phyloP scores from a whole-genome alignment of 768 basidiomycete species.

The Russula foetens region DNA sequence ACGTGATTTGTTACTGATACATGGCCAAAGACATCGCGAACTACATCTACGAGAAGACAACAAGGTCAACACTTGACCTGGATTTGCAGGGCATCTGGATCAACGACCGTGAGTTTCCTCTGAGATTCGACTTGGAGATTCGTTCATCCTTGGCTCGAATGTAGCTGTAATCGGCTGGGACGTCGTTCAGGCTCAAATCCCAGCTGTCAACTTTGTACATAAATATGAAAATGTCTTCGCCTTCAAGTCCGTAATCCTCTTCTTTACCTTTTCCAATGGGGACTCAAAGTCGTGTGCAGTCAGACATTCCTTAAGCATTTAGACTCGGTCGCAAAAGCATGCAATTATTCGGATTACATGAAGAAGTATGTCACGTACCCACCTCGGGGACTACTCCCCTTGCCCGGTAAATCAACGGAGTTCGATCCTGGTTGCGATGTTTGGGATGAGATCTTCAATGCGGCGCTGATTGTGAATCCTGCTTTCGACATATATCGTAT shows the following conservation, averaged over 20 bases:
- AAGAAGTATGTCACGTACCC: too few relatives aligned
- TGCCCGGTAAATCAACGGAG: constrained; percentile 58
- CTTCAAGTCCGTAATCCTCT: too few relatives aligned
- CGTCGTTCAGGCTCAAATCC: constrained; percentile 60
- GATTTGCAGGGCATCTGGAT: constrained; percentile 56
- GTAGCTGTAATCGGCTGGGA: constrained; percentile 51
- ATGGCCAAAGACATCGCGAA: too few relatives aligned
- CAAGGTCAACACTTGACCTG: constrained; percentile 36
- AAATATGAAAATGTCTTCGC: constrained; percentile 62
- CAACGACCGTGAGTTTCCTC: constrained; percentile 40
- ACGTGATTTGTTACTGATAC: too few relatives aligned
- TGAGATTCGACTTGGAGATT: not conserved
- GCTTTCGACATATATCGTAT: constrained; percentile 75
- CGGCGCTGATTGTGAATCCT: constrained; percentile 55
- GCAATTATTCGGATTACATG: constrained; percentile 57
- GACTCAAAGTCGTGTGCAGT: too few relatives aligned
- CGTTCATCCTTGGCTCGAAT: not conserved
- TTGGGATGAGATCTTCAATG: constrained; percentile 56
- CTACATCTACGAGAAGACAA: constrained; percentile 57
- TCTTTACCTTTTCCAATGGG: not conserved
- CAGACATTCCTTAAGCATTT: constrained; percentile 54
- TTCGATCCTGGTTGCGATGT: too few relatives aligned
- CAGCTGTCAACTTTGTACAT: constrained; percentile 66
- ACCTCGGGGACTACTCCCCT: constrained; percentile 56
- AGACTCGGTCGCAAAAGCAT: constrained; percentile 40